These are phyloP conservation scores for Penicillium waksmanii DNA, from an alignment of 495 filamentous ascomycete genomes.

Conservation along the genomic window DNA sequence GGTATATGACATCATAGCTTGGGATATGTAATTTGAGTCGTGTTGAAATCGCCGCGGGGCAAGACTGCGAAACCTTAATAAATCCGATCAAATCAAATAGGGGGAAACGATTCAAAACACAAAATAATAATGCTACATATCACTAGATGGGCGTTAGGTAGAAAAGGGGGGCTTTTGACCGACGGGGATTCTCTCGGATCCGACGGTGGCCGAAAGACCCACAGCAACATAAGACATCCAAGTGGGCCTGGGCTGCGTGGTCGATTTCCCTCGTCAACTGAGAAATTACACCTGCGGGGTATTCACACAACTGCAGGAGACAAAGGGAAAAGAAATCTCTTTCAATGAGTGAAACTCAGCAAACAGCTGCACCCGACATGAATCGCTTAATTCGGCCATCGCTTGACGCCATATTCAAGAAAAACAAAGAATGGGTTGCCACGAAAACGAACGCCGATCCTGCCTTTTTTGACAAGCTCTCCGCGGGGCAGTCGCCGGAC, in stretches of 20 bases:
- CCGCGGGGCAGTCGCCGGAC: slow-evolving; percentile 66
- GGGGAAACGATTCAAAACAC: no score
- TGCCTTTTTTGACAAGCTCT: slow-evolving; percentile 67
- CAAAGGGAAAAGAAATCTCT: background rate
- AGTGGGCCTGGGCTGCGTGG: background rate
- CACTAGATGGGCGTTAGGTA: no score
- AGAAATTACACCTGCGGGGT: background rate
- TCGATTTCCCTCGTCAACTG: background rate
- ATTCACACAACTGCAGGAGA: background rate
- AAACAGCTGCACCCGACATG: background rate
- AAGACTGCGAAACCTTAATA: no score
- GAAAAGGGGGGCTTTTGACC: background rate
- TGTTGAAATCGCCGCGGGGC: no score
- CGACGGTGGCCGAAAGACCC: slow-evolving; percentile 1
- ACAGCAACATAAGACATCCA: background rate
- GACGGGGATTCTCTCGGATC: background rate
- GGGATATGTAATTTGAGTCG: no score
- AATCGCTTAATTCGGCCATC: slow-evolving; percentile 13
- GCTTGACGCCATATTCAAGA: slow-evolving; percentile 36
- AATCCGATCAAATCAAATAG: no score
- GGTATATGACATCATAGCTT: no score
- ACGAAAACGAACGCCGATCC: slow-evolving; percentile 65
- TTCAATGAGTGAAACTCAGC: background rate
- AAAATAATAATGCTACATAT: no score
- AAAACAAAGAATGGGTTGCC: slow-evolving; percentile 68